Conservation (phyloP, 1,284 basidiomycete genomes). For the Athelia sp. region DNA sequence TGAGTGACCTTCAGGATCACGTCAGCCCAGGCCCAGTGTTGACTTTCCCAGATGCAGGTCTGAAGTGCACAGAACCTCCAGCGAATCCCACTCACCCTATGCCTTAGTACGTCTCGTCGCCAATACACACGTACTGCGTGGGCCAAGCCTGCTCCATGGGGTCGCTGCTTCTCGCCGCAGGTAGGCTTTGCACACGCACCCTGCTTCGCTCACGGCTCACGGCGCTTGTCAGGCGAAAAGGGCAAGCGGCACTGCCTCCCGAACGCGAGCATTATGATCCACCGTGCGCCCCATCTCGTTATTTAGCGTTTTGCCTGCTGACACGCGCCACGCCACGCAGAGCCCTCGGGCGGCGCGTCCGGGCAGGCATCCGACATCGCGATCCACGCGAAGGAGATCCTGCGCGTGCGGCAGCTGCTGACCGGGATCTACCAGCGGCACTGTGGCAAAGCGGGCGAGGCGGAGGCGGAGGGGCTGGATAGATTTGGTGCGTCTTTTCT, state of each 20-base stretch:
- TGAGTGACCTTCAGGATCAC: conserved; percentile 25
- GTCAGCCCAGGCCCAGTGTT: conserved; percentile 13
- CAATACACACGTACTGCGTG: conserved; percentile 92
- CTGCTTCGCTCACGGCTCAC: conserved; percentile 7
- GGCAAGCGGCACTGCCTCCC: conserved; percentile 88
- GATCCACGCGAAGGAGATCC: conserved; percentile 90
- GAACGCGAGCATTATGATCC: conserved; percentile 94
- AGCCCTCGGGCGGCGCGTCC: conserved; percentile 90
- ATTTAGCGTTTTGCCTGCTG: conserved; percentile 3
- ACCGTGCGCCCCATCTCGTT: conserved; percentile 57
- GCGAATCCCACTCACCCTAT: conserved; percentile 3
- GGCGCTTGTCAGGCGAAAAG: conserved; percentile 51
- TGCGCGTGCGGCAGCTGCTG: conserved; percentile 76
- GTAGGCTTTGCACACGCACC: conserved; percentile 25
- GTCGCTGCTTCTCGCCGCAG: conserved; percentile 82
- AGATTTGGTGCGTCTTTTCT: conserved; percentile 66
- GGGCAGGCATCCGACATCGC: conserved; percentile 93
- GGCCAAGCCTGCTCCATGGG: conserved; percentile 95
- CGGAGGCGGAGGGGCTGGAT: conserved; percentile 52
- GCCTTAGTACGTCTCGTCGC: conserved; percentile 80
- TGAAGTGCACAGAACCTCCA: conserved; percentile 11
- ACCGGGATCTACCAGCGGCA: conserved; percentile 84
- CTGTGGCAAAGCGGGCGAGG: conserved; percentile 66
- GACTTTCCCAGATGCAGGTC: conserved; percentile 68
- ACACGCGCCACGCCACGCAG: conserved; percentile 35